Evolutionary conservation across 179 eudicot species (phyloP), one percentile per base, ranked within the genome.

Genomic region (Beta lomatogona): DNA sequence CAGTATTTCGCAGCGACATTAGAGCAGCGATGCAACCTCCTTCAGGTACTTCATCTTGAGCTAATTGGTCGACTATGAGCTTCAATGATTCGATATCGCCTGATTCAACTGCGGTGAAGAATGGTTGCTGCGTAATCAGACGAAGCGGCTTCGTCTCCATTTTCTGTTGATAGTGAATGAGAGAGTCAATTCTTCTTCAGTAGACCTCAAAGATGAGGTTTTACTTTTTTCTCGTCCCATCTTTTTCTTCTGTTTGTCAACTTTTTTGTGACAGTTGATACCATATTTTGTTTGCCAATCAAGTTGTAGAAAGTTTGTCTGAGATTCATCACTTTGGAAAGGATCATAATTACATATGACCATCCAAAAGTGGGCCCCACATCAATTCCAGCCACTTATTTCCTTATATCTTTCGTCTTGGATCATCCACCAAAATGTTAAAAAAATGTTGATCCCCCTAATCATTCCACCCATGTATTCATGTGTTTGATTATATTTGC

Each of bases 41-140:
- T 81, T 85, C 90, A 12, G 81, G 73, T 64, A 82, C 82, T 61
- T 85, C 89, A 60, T 82, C 86, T 25, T 59, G 61, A 48, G 45
- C 61, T 25, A 80, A 66, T 60, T 76, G 73, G 63, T 87, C 72
- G 53, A 91, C 71, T 36, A 90, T 19, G 3, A 13, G 76, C 84
- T 85, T 84, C 52, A 92, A 79, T 48, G 91, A 85, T 21, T 82
- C 84, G 25, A 92, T 73, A 77, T 92, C 90, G 68, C 82, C 84
- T 8, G 90, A 88, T 87, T 86, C 87, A 46, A 94, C 93, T 16
- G 97, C 91, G 9, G 83, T 16, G 89, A 94, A 90, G 76, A 90
- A 89, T 66, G 90, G 86, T 79, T 91, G 95, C 67, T 90, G 71
- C 86, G 94, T 79, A 45, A 91, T 84, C 77, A 93, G 82, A 19